phyloP scores from a whole-genome alignment of 169 alveolate species.

The Babesia caballi region DNA sequence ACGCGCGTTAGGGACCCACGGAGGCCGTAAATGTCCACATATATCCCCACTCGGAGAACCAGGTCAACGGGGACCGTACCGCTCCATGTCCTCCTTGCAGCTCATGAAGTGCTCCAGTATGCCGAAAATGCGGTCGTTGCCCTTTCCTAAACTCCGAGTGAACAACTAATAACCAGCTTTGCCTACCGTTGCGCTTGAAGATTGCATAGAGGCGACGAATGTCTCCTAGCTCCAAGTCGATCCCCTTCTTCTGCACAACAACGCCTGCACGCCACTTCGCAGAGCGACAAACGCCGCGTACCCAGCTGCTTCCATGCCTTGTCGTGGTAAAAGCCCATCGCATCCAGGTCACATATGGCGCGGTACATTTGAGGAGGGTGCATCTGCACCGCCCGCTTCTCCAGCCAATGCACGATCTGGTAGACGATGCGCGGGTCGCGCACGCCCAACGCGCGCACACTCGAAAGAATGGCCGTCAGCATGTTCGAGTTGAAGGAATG shows the following conservation, averaged over 20 bases:
- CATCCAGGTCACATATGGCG: constrained; percentile 61
- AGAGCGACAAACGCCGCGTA: background rate
- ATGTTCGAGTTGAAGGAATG: constrained; percentile 77
- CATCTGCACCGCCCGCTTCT: constrained; percentile 73
- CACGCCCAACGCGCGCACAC: constrained; percentile 56
- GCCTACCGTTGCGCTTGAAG: constrained; percentile 66
- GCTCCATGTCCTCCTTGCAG: constrained; percentile 71
- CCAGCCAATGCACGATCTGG: constrained; percentile 75
- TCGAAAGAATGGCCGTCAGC: constrained; percentile 68
- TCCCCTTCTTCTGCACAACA: constrained; percentile 75
- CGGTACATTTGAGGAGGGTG: constrained; percentile 73
- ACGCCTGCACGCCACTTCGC: constrained; percentile 48
- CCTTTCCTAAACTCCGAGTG: constrained; percentile 61
- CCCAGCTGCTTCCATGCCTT: constrained; percentile 78
- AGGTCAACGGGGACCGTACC: constrained; percentile 67
- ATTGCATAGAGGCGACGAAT: constrained; percentile 54
- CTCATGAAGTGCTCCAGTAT: constrained; percentile 73
- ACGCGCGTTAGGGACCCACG: background rate
- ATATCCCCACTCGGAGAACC: constrained; percentile 3
- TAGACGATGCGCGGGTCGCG: constrained; percentile 73
- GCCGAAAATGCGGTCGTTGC: constrained; percentile 76
- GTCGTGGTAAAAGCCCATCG: constrained; percentile 74
- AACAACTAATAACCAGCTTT: too few species aligned
- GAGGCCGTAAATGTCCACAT: background rate
- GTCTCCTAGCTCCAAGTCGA: constrained; percentile 64